phyloP scores from a whole-genome alignment of 2,329 filamentous ascomycete species.

The Hypoxylon sp. region DNA sequence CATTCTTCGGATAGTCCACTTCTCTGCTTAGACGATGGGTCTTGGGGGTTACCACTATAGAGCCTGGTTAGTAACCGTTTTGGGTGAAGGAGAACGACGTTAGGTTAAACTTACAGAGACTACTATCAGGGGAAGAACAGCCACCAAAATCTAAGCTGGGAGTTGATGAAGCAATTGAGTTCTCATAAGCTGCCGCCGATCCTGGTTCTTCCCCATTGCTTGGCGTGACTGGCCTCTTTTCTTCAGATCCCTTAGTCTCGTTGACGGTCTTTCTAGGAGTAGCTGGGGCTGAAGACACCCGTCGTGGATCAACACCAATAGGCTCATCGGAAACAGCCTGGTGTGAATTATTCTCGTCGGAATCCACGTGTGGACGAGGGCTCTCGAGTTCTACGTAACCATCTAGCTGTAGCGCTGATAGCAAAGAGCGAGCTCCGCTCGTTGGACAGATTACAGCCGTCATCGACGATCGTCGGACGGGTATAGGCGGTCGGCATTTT shows the following conservation, averaged over 20 bases:
- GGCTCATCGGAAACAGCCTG: constrained; percentile 15
- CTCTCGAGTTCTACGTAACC: constrained; percentile 24
- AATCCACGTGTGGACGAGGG: constrained; percentile 4
- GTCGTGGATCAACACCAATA: background rate
- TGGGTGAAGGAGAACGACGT: background rate
- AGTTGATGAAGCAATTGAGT: constrained; percentile 48
- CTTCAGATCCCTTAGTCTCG: constrained; percentile 18
- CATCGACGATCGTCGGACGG: constrained; percentile 35
- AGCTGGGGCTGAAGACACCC: background rate
- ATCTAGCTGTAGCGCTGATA: constrained; percentile 39
- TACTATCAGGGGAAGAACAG: constrained; percentile 49
- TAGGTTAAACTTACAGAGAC: constrained; percentile 37
- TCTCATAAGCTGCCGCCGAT: constrained; percentile 34
- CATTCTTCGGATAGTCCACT: constrained; percentile 26
- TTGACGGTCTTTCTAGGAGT: constrained; percentile 9
- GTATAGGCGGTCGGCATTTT: constrained; percentile 30
- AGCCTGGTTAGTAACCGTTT: constrained; percentile 14
- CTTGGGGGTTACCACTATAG: constrained; percentile 49
- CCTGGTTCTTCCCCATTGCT: constrained; percentile 27
- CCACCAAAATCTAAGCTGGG: constrained; percentile 49
- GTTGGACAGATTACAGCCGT: constrained; percentile 38
- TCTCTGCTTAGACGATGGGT: constrained; percentile 37
- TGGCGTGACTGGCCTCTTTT: constrained; percentile 16
- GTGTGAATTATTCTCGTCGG: background rate
- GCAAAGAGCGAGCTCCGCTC: constrained; percentile 48